Evolutionary conservation across 1,284 basidiomycete species (phyloP).

Genomic region (Exobasidium cylindrosporum): DNA sequence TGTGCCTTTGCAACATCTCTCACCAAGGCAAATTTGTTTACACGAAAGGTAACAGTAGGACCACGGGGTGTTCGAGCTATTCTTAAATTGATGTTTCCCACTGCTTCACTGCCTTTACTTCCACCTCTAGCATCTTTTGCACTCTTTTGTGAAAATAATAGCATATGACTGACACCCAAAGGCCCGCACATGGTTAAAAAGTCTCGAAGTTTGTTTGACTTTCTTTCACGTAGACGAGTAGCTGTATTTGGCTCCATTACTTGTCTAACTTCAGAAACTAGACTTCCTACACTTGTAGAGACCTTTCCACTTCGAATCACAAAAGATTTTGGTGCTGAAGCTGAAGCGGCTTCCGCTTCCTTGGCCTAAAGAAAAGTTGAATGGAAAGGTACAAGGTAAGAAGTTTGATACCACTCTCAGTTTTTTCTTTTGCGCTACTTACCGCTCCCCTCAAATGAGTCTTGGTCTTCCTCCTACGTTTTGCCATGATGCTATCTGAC

Average conservation of each 20-base stretch:
- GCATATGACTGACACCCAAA: slow-evolving; percentile 85
- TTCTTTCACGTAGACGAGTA: slow-evolving; percentile 78
- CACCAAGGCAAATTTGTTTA: slow-evolving; percentile 86
- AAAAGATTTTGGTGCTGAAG: slow-evolving; percentile 61
- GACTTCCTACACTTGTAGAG: slow-evolving; percentile 77
- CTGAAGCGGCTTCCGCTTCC: slow-evolving; percentile 23
- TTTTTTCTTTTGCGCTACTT: slow-evolving; percentile 8
- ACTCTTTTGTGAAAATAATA: slow-evolving; percentile 66
- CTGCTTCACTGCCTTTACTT: slow-evolving; percentile 56
- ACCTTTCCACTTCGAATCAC: slow-evolving; percentile 94
- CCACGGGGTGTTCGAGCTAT: slow-evolving; percentile 86
- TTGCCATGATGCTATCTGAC: slow-evolving; percentile 8
- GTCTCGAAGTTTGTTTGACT: slow-evolving; percentile 88
- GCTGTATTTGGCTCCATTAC: slow-evolving; percentile 99
- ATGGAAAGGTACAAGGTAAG: not conserved
- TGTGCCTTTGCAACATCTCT: slow-evolving; percentile 74
- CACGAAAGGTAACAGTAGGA: slow-evolving; percentile 87
- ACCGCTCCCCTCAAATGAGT: slow-evolving; percentile 46
- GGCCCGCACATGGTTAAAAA: slow-evolving; percentile 89
- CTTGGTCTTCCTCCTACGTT: slow-evolving; percentile 43
- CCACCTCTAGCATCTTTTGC: slow-evolving; percentile 21
- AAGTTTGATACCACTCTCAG: too few species aligned
- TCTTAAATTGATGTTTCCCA: slow-evolving; percentile 74
- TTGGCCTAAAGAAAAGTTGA: slow-evolving; percentile 17
- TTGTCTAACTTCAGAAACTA: slow-evolving; percentile 87